Evolutionary conservation across 169 alveolate species (phyloP), one percentile per base, ranked within the genome.

Genomic region (Neospora caninum): DNA sequence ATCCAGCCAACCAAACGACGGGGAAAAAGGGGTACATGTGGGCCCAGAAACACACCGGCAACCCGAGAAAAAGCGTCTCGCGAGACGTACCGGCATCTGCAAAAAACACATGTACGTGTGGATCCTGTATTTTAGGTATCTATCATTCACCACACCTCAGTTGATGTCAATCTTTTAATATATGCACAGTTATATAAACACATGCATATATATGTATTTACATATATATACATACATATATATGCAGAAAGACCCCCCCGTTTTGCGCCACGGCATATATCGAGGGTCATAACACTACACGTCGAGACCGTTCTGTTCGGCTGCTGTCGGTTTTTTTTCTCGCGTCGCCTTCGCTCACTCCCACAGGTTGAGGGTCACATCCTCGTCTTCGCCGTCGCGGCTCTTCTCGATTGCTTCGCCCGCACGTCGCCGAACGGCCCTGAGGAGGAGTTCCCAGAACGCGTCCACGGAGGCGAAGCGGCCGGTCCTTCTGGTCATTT

Each of bases 401-500:
- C 43, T 20, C 43, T 78, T 2, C n/a, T 27, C 73, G 27, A 20
- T 64, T 78, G 86, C 45, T 29, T 27, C 7, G n/a, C 84, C 84
- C 13, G 42, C 43, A 0, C 89, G 54, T 4, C 64, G n/a, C 6
- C 41, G 89, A 36, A 82, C 38, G 10, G 89, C 89, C 38, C 36
- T 18, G 25, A 36, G 69, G 67, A 82, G 89, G 27, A 41, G 41
- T 7, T 16, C 41, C 89, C 89, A 82, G 89, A 82, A 82, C 54
- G 67, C 41, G 20, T 42, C 39, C 67, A 82, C 10, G 42, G 89
- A 42, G 25, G 67, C 67, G 41, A 9, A 36, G 38, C 89, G 89
- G 0, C 89, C 89, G 69, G 89, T 82, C 43, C 89, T 64, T 18
- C 89, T 13, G 2, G 89, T 82, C 89, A 82, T 42, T 31, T 82